phyloP scores from a whole-genome alignment of 306 rosid species.

The Corylus avellana region DNA sequence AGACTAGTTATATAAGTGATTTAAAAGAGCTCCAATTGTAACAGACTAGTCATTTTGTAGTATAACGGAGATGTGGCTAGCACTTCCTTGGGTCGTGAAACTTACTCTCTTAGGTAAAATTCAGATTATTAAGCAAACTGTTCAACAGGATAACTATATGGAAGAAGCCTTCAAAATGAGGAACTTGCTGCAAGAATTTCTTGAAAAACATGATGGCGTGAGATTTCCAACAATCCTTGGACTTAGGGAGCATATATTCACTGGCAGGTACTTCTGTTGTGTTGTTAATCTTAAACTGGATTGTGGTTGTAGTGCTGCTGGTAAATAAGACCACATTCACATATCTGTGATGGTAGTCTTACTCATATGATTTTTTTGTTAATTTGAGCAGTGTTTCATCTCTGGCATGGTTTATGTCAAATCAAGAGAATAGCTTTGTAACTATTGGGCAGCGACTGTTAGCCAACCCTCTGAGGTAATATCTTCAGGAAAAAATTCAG shows the following conservation, averaged over 20 bases:
- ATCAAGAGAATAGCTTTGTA: constrained; percentile 93
- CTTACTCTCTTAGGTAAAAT: not conserved
- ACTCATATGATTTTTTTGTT: constrained; percentile 14
- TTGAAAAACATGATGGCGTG: constrained; percentile 56
- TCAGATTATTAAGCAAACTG: constrained; percentile 24
- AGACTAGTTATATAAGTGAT: no score
- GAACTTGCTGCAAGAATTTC: constrained; percentile 90
- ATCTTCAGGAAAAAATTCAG: not conserved
- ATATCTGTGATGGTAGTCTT: constrained; percentile 1
- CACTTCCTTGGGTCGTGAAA: no score
- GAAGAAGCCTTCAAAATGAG: constrained; percentile 99
- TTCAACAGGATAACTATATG: constrained; percentile 85
- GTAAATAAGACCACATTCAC: constrained; percentile 16
- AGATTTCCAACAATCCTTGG: constrained; percentile 90
- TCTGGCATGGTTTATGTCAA: constrained; percentile 98
- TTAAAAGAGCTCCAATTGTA: no score
- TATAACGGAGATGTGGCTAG: no score
- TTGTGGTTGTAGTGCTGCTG: constrained; percentile 21
- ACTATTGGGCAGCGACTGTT: constrained; percentile 94
- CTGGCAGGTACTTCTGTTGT: constrained; percentile 72
- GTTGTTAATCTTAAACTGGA: constrained; percentile 27
- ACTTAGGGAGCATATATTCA: constrained; percentile 94
- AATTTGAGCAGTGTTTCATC: constrained; percentile 87
- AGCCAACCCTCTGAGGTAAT: constrained; percentile 89
- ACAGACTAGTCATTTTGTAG: no score